Evolutionary conservation across 306 rosid species (phyloP).

Genomic region (Lagenaria siceraria): DNA sequence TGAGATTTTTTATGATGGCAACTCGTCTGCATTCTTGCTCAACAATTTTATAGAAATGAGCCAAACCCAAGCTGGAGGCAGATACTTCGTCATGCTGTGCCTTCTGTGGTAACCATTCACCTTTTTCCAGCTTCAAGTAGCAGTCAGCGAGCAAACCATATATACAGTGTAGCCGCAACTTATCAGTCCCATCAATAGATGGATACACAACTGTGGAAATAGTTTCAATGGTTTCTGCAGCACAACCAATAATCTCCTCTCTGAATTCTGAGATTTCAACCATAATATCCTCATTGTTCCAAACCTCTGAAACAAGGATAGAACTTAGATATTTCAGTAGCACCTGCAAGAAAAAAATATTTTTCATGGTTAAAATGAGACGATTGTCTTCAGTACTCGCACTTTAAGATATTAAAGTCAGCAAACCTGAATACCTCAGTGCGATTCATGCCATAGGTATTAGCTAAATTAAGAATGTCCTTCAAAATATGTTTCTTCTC

Average conservation of each 20-base stretch:
- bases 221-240: constrained; percentile 52
- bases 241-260: constrained; percentile 38
- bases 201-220: constrained; percentile 70
- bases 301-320: constrained; percentile 71
- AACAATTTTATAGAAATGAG: constrained; percentile 50
- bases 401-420: constrained; percentile 5
- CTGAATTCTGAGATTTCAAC: constrained; percentile 54
- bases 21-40: constrained; percentile 73
- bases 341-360: constrained; percentile 53
- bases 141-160: constrained; percentile 70
- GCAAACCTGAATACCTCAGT: constrained; percentile 48
- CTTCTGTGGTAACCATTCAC: constrained; percentile 26
- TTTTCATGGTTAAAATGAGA: not conserved
- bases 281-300: constrained; percentile 77
- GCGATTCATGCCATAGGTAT: constrained; percentile 57
- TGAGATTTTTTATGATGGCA: constrained; percentile 41
- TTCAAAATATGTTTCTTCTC: constrained; percentile 73
- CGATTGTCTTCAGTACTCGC: constrained; percentile 5
- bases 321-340: constrained; percentile 50
- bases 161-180: constrained; percentile 69
- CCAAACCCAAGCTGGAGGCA: constrained; percentile 34
- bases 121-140: constrained; percentile 60
- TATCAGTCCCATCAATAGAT: constrained; percentile 65
- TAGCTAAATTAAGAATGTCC: constrained; percentile 62
- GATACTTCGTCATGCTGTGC: constrained; percentile 32